Evolutionary conservation across 2,329 filamentous ascomycete species (phyloP), one percentile per base, ranked within the genome.

Genomic region (Hymenoscyphus albidus): DNA sequence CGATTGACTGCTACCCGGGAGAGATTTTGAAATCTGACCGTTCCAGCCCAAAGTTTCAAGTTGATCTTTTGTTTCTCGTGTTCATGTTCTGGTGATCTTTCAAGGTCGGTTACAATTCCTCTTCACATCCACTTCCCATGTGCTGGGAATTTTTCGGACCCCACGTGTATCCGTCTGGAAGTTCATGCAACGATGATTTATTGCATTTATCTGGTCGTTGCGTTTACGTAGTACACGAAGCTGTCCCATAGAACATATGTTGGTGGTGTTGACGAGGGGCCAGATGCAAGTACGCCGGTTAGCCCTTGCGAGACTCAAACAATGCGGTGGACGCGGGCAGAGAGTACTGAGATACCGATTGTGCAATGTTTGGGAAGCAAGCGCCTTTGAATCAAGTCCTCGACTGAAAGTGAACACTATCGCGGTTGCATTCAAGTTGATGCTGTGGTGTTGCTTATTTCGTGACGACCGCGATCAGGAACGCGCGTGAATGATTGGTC

Each of bases 41-140:
- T 27, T 54, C 48, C 48, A 54, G 22, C 18, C 18, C 18, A 18
- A 54, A 54, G 48, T 54, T 54, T 54, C 48, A 54, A 27, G 48
- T 54, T 54, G 48, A 27, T 54, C 18, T 54, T 54, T 22, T 54
- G 48, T 27, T 54, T 54, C 48, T 54, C 48, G 48, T 54, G 48
- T 54, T 54, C 48, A 54, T 54, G 13, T 13, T 13, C 18, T 54
- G 48, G 18, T 54, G 18, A 54, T 54, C 48, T 54, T 18, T 54
- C 48, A 54, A 54, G 22, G 18, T 27, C 48, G 48, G 48, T 54
- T 54, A 54, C 48, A 54, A 12, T 54, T 54, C 48, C 18, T 10
- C 48, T 54, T 54, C 48, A 54, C 22, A 54, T 22, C 48, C 44
- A 10, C 48, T 54, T 54, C 10, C 48, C 18, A 27, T 54, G 48